A percentile compares a stretch with the other conserved stretches of the same genome.
Evolutionary conservation across 2,329 filamentous ascomycete species (phyloP).

Genomic region (Cylindrodendrum hubeiense): DNA sequence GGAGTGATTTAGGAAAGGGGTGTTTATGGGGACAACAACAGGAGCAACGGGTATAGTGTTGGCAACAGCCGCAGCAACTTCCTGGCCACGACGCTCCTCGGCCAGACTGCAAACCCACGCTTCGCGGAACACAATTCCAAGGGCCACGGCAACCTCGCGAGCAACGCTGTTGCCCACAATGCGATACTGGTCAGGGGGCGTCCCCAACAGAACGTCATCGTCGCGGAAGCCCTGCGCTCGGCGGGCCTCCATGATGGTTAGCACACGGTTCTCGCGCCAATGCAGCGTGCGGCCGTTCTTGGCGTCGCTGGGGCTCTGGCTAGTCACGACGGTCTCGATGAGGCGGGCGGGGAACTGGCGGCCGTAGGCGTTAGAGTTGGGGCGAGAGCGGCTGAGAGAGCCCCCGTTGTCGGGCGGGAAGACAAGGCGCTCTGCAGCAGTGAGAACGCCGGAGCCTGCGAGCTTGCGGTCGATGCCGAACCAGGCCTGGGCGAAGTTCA

Average conservation of each 20-base stretch:
- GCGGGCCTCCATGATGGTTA: constrained; percentile 76
- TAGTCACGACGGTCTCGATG: constrained; percentile 74
- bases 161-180: constrained; percentile 85
- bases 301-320: constrained; percentile 62
- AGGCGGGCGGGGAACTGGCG: constrained; percentile 65
- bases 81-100: constrained; percentile 26
- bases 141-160: constrained; percentile 72
- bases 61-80: neutral
- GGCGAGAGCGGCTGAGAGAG: constrained; percentile 54
- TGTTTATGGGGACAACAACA: neutral
- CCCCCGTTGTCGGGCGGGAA: constrained; percentile 51
- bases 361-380: constrained; percentile 59
- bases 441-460: constrained; percentile 51
- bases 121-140: constrained; percentile 74
- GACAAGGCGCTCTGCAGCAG: constrained; percentile 50
- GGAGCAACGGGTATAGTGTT: neutral
- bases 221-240: constrained; percentile 79
- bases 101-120: constrained; percentile 55
- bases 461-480: constrained; percentile 44
- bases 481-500: constrained; percentile 64
- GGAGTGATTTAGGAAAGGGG: neutral
- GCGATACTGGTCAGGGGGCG: constrained; percentile 66
- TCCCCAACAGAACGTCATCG: constrained; percentile 76
- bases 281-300: constrained; percentile 70
- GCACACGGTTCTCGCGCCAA: constrained; percentile 71